phyloP scores from a whole-genome alignment of 2,329 filamentous ascomycete species.

The Zalaria sp. region DNA sequence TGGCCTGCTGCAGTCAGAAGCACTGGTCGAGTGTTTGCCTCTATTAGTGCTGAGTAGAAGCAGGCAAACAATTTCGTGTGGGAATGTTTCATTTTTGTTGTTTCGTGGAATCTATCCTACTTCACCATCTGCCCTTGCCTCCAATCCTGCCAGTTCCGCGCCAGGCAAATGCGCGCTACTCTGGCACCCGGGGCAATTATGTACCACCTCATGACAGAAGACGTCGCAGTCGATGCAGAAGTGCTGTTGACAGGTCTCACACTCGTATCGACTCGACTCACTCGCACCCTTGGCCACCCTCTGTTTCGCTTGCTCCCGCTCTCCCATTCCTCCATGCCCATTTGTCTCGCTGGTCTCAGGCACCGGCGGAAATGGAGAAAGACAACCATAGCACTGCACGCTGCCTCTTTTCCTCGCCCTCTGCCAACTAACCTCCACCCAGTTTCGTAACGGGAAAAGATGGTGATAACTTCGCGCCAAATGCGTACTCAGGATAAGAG shows the following conservation, averaged over 20 bases:
- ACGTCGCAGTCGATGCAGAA: slow-evolving; percentile 98
- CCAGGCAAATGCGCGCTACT: slow-evolving; percentile 20
- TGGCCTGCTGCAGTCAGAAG: too few relatives aligned
- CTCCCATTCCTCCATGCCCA: slow-evolving; percentile 4
- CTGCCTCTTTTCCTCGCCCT: slow-evolving; percentile 38
- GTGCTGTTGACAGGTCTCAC: slow-evolving; percentile 71
- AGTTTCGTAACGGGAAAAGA: slow-evolving; percentile 78
- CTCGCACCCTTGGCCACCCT: slow-evolving; percentile 42
- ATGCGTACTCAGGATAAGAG: slow-evolving; percentile 87
- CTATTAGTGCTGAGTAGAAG: too few relatives aligned
- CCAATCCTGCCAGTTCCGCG: background rate
- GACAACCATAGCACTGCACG: slow-evolving; percentile 63
- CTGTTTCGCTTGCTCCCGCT: slow-evolving; percentile 3
- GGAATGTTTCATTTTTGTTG: too few relatives aligned
- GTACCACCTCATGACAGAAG: slow-evolving; percentile 83
- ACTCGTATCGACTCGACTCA: slow-evolving; percentile 79
- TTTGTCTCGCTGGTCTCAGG: slow-evolving; percentile 16
- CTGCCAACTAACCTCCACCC: slow-evolving; percentile 78
- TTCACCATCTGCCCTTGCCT: background rate
- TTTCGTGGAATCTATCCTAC: too few relatives aligned
- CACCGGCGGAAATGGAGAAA: slow-evolving; percentile 51
- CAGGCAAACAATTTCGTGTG: too few relatives aligned
- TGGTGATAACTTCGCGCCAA: slow-evolving; percentile 88
- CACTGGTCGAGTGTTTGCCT: too few relatives aligned
- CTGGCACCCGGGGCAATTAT: slow-evolving; percentile 90